Conservation (phyloP, 176 grass and related monocot species). For the Dendrocalamus sinicus region DNA sequence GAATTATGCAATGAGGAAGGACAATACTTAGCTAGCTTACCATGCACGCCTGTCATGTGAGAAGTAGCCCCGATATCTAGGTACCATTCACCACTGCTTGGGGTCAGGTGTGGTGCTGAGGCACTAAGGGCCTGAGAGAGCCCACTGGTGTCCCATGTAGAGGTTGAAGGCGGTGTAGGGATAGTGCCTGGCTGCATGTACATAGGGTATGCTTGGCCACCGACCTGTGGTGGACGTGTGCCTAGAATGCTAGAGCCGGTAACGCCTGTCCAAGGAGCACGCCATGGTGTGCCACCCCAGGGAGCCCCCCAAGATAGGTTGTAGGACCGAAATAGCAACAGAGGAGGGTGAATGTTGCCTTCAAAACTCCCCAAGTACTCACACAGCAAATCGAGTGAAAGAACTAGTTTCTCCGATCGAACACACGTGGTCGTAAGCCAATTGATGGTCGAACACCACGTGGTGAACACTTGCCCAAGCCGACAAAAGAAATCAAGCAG, state of each 20-base stretch:
- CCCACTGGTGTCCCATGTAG: background rate
- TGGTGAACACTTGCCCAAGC: too few relatives aligned
- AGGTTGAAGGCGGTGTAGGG: background rate
- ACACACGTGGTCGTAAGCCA: too few relatives aligned
- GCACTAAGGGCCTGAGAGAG: background rate
- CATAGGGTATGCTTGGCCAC: background rate
- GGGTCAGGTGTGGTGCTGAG: background rate
- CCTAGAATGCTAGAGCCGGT: background rate
- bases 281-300: background rate
- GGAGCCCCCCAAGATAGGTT: too few relatives aligned
- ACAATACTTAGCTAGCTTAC: background rate
- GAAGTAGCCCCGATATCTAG: background rate
- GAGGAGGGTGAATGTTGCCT: too few relatives aligned
- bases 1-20: background rate
- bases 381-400: too few relatives aligned
- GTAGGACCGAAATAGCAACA: too few relatives aligned
- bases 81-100: accelerated
- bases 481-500: too few relatives aligned
- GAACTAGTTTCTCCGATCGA: too few relatives aligned
- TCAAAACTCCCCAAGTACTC: too few relatives aligned
- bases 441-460: too few relatives aligned
- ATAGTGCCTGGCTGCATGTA: accelerated
- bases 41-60: background rate
- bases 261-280: background rate
- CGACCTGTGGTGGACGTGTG: background rate